These are phyloP conservation scores for Atractiella rhizophila DNA, from an alignment of 768 basidiomycete genomes.

Conservation along the genomic window DNA sequence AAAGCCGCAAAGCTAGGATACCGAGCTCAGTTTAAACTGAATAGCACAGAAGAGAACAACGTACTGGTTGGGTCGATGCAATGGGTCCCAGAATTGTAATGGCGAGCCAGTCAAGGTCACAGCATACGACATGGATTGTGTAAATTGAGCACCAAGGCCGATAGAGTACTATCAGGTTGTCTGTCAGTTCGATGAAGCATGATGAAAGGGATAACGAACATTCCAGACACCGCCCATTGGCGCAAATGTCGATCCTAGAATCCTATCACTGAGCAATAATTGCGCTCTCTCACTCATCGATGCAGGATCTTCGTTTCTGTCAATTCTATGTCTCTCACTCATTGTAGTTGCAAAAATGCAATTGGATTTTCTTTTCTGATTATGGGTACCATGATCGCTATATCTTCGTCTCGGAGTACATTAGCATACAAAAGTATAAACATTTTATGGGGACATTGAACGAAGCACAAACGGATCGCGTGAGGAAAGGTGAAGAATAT, in stretches of 20 bases:
- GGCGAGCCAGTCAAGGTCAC: slow-evolving; percentile 14
- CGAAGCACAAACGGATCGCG: too few species aligned
- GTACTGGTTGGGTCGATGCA: slow-evolving; percentile 14
- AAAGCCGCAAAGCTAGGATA: slow-evolving; percentile 13
- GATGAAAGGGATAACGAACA: slow-evolving; percentile 29
- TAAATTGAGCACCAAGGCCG: slow-evolving; percentile 9
- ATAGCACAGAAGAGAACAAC: too few species aligned
- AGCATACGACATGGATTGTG: slow-evolving; percentile 14
- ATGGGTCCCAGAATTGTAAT: slow-evolving; percentile 12
- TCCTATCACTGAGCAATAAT: slow-evolving; percentile 73
- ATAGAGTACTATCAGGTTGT: background rate
- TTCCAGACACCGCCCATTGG: slow-evolving; percentile 85
- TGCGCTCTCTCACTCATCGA: slow-evolving; percentile 87
- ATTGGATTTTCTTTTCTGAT: too few species aligned
- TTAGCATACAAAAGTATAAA: too few species aligned
- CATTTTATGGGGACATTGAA: too few species aligned
- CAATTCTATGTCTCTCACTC: too few species aligned
- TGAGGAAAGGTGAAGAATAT: too few species aligned
- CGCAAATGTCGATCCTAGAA: slow-evolving; percentile 89
- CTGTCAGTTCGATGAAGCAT: background rate
- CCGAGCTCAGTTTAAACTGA: too few species aligned
- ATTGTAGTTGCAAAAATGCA: too few species aligned
- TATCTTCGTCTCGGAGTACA: too few species aligned
- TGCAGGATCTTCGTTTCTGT: too few species aligned
- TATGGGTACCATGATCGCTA: too few species aligned